Conservation (phyloP, 129 eudicot genomes). For the Apium graveolens region DNA sequence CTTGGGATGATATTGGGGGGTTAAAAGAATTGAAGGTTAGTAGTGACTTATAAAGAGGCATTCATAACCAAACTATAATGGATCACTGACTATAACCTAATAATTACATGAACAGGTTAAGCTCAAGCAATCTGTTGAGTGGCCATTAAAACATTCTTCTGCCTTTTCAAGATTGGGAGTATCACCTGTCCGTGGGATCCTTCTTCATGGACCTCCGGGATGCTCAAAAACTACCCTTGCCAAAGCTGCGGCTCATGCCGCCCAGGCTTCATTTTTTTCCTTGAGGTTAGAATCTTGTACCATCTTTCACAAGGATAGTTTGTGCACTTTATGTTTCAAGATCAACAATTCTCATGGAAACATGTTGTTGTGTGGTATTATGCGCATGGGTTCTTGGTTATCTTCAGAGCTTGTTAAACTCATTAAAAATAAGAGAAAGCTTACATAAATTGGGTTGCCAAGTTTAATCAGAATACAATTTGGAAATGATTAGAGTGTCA, state of each 20-base stretch:
- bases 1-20: constrained; percentile 98
- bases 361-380: not conserved
- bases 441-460: not conserved
- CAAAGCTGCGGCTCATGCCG: constrained; percentile 95
- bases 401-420: not conserved
- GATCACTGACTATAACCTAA: constrained; percentile 8
- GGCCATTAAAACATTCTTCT: constrained; percentile 80
- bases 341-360: not conserved
- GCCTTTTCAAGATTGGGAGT: constrained; percentile 72
- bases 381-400: not conserved
- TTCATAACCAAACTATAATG: not conserved
- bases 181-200: constrained; percentile 83
- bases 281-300: constrained; percentile 44
- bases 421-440: not conserved
- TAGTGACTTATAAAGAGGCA: constrained; percentile 2
- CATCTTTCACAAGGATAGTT: not conserved
- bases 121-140: constrained; percentile 96
- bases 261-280: constrained; percentile 92
- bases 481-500: not conserved
- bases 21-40: constrained; percentile 72
- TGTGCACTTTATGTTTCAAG: not conserved
- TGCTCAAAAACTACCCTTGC: constrained; percentile 98
- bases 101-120: constrained; percentile 55
- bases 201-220: constrained; percentile 99
- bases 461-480: not conserved